phyloP scores from a whole-genome alignment of 2,329 filamentous ascomycete genomes.

The Trichocomaceae sp. region DNA sequence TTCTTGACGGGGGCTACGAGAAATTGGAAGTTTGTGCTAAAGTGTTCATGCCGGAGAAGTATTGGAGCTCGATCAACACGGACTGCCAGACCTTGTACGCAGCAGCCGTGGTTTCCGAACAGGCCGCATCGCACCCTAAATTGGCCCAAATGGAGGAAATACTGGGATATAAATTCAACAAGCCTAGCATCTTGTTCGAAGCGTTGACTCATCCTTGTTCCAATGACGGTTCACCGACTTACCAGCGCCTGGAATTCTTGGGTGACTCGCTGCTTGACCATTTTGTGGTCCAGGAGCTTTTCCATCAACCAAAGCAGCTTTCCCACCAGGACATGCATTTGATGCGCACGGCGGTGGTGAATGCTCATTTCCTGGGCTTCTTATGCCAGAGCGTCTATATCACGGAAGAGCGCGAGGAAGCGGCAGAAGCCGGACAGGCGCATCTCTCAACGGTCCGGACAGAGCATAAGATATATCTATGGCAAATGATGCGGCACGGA shows the following conservation, averaged over 20 bases:
- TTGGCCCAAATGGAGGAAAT: constrained; percentile 52
- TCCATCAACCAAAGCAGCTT: constrained; percentile 37
- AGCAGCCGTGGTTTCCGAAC: constrained; percentile 29
- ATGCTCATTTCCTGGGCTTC: constrained; percentile 73
- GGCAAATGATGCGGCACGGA: constrained; percentile 62
- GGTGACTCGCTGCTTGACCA: constrained; percentile 81
- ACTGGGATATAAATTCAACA: constrained; percentile 64
- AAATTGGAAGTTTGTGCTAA: constrained; percentile 60
- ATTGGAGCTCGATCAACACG: constrained; percentile 46
- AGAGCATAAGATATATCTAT: constrained; percentile 47
- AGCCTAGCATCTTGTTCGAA: constrained; percentile 64
- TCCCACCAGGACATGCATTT: constrained; percentile 63
- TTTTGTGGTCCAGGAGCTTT: constrained; percentile 61
- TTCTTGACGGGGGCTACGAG: constrained; percentile 58
- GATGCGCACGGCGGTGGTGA: constrained; percentile 69
- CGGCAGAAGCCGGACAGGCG: constrained; percentile 15
- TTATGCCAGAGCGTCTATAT: constrained; percentile 54
- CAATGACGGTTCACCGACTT: constrained; percentile 47
- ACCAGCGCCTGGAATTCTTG: constrained; percentile 78
- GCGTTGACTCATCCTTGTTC: constrained; percentile 72
- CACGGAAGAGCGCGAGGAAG: constrained; percentile 17
- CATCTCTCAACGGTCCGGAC: constrained; percentile 21
- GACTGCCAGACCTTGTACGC: constrained; percentile 43
- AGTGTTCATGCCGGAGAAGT: constrained; percentile 56
- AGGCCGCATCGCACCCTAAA: constrained; percentile 37